phyloP scores from a whole-genome alignment of 1,139 yeast genomes.

The Taphrina pruni region DNA sequence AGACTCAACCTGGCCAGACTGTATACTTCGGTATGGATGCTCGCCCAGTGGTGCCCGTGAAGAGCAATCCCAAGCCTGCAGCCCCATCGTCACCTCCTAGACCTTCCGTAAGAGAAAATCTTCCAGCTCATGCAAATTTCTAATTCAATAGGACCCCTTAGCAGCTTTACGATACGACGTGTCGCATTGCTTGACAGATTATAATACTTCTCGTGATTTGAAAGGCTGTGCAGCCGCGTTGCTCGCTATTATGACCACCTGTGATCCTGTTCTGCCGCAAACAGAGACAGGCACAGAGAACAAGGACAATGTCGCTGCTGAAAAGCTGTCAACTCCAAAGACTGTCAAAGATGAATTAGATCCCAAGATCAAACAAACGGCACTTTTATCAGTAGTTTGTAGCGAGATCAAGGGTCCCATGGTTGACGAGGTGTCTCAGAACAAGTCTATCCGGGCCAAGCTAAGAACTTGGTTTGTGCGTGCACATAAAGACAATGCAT shows the following conservation, averaged over 20 bases:
- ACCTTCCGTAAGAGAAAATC: conserved; percentile 26
- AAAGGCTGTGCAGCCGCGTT: conserved; percentile 38
- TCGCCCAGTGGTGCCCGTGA: conserved; percentile 6
- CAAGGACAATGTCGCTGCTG: background rate
- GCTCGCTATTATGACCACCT: conserved; percentile 29
- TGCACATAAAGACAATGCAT: conserved; percentile 29
- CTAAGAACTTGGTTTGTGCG: conserved; percentile 37
- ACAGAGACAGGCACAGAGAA: background rate
- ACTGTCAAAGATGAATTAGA: conserved; percentile 1
- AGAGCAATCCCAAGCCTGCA: conserved; percentile 7
- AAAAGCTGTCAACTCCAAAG: background rate
- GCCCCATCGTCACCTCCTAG: conserved; percentile 34
- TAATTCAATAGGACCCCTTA: conserved; percentile 24
- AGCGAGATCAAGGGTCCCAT: conserved; percentile 33
- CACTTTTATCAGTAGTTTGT: conserved; percentile 23
- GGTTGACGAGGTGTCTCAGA: conserved; percentile 25
- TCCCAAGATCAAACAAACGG: conserved; percentile 21
- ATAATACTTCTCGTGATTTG: conserved; percentile 40
- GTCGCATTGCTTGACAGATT: conserved; percentile 33
- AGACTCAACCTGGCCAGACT: conserved; percentile 1
- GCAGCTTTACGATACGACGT: conserved; percentile 35
- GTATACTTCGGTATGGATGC: conserved; percentile 18
- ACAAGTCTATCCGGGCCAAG: conserved; percentile 33
- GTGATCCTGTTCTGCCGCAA: conserved; percentile 22
- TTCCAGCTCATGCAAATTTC: background rate